These are phyloP conservation scores for Schizophyllum commune DNA, from an alignment of 1,284 basidiomycete species.

Conservation along the genomic window DNA sequence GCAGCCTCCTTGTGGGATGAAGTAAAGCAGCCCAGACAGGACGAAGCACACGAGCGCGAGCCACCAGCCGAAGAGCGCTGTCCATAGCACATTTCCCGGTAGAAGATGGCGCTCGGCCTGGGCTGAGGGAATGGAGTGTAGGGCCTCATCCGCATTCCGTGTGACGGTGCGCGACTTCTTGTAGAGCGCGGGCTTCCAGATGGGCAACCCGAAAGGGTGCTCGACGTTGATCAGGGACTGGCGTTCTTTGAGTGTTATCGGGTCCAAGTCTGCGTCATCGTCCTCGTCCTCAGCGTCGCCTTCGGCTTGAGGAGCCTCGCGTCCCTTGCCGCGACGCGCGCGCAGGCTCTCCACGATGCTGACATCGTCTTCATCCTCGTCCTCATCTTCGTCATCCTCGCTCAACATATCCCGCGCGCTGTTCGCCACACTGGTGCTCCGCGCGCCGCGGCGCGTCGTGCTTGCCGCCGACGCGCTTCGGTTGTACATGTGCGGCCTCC, in stretches of 20 bases:
- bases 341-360: conserved; percentile 7
- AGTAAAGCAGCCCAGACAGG: conserved; percentile 62
- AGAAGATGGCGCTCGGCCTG: conserved; percentile 87
- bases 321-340: conserved; percentile 6
- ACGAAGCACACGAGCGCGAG: conserved; percentile 67
- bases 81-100: conserved; percentile 93
- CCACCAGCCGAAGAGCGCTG: conserved; percentile 87
- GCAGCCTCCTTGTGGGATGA: conserved; percentile 74
- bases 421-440: conserved; percentile 57
- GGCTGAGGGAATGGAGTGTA: conserved; percentile 89
- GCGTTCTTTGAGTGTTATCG: conserved; percentile 91
- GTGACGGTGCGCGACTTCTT: conserved; percentile 97
- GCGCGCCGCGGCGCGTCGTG: conserved; percentile 31
- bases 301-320: conserved; percentile 12
- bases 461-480: conserved; percentile 45
- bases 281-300: conserved; percentile 31
- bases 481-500: conserved; percentile 31
- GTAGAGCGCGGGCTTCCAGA: conserved; percentile 99
- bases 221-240: conserved; percentile 99
- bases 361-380: conserved; percentile 19
- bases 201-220: conserved; percentile 98
- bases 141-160: conserved; percentile 89
- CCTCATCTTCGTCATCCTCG: conserved; percentile 33
- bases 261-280: conserved; percentile 59
- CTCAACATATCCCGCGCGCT: conserved; percentile 43